Evolutionary conservation across 371 early-diverging fungal species (phyloP).

Genomic region (Apophysomyces variabilis): DNA sequence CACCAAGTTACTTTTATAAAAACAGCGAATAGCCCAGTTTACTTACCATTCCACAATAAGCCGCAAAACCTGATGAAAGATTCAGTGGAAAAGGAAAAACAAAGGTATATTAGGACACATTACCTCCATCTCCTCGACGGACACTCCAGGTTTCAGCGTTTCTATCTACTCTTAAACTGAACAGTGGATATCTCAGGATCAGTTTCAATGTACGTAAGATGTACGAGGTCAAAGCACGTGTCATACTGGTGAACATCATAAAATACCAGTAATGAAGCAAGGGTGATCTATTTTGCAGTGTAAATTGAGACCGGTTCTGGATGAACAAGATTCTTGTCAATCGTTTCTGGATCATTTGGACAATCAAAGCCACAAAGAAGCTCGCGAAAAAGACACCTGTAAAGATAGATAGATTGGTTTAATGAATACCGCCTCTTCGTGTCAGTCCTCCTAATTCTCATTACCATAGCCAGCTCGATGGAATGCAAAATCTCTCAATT

Average conservation of each 20-base stretch:
- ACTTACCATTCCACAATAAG: constrained; percentile 55
- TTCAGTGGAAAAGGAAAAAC: not conserved
- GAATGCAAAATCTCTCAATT: constrained; percentile 35
- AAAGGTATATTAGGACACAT: not conserved
- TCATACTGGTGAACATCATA: constrained; percentile 59
- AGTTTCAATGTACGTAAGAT: constrained; percentile 47
- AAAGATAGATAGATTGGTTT: not conserved
- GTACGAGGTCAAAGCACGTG: constrained; percentile 54
- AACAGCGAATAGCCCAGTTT: not conserved
- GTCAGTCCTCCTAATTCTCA: not conserved
- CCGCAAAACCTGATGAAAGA: constrained; percentile 36
- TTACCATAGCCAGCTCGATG: constrained; percentile 39
- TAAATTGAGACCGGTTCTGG: constrained; percentile 33
- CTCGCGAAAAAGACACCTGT: constrained; percentile 47
- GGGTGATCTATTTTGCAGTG: constrained; percentile 42
- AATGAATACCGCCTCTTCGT: not conserved
- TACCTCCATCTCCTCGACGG: constrained; percentile 56
- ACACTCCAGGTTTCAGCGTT: constrained; percentile 61
- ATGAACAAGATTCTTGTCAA: constrained; percentile 48
- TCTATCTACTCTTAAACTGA: constrained; percentile 51
- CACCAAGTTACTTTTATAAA: no score
- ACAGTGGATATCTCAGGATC: constrained; percentile 45
- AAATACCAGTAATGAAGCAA: constrained; percentile 56
- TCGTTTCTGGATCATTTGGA: constrained; percentile 49
- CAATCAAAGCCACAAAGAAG: constrained; percentile 48